Base-by-base conservation (phyloP, 2,329 filamentous ascomycete genomes). In the Trichoderma arundinaceum region DNA sequence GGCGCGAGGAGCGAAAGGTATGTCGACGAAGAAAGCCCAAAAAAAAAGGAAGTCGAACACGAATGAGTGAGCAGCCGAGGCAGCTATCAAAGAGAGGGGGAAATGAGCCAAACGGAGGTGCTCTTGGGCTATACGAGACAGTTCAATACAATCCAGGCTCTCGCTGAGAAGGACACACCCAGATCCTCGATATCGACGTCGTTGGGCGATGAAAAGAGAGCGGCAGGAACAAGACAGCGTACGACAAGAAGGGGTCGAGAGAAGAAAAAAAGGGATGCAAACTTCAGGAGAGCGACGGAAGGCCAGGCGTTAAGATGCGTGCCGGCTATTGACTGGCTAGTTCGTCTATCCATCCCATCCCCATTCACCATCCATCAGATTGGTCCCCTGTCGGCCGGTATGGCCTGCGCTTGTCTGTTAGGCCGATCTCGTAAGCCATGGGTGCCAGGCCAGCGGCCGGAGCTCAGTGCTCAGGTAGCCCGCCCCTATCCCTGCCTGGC, bases 371-470 rank as follows among this genome's bases (percentile, higher is more conserved):
- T 62, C 59, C 59, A 62, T 62, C 59, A 63, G 48, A 54, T 46
- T 58, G 51, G 60, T 58, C 59, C 65, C 65, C 65, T 66, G 65
- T 56, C 54, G 43, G 43, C 43, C 49, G 46, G 63, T 48, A 54
- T 39, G 41, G 63, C 63, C 43, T 57, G 62, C 51, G 52, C 58
- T 61, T 43, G 43, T 59, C 46, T 66, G 59, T 43, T 66, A 66
- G 65, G 65, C 65, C 65, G 65, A 66, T 66, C 65, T 66, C 65
- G 65, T 66, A 66, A 64, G 65, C 65, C 65, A 66, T 58, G 65
- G 65, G 59, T 66, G 64, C n/a, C 46, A 53, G 56, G 32, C 57
- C 64, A 66, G 48, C 44, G 44, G 39, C 17, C 64, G 60, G 65
- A 66, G 65, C 60, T 63, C 59, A 66, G 52, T 64, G 46, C 65